These are phyloP conservation scores for Mycena filopes DNA, from an alignment of 768 basidiomycete species.

Conservation along the genomic window DNA sequence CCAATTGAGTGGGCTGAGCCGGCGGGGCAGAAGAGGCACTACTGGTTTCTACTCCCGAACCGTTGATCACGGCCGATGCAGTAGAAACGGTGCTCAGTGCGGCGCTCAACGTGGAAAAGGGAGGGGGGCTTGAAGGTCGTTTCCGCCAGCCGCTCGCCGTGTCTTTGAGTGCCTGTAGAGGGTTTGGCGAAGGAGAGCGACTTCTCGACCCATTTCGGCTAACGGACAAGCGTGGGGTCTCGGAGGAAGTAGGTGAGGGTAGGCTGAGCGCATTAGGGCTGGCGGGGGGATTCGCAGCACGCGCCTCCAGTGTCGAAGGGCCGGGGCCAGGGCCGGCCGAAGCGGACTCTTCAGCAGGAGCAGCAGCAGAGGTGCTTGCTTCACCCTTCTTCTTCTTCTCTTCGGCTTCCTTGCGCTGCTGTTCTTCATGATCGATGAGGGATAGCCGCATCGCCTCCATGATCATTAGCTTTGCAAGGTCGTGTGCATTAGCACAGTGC, in stretches of 20 bases:
- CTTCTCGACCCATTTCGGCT: conserved; percentile 49
- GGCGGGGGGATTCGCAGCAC: conserved; percentile 35
- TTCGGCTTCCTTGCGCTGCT: conserved; percentile 81
- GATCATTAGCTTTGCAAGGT: conserved; percentile 83
- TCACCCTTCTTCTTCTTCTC: conserved; percentile 67
- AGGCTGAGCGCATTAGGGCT: conserved; percentile 31
- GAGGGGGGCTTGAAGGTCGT: conserved; percentile 50
- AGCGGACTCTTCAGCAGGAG: conserved; percentile 34
- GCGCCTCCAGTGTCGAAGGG: conserved; percentile 46
- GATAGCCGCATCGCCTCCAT: conserved; percentile 99
- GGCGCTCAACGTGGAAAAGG: conserved; percentile 57
- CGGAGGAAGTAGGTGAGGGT: conserved; percentile 38
- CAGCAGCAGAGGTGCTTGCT: conserved; percentile 47
- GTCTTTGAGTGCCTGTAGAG: conserved; percentile 41
- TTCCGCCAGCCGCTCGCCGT: conserved; percentile 43
- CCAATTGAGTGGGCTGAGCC: conserved; percentile 1
- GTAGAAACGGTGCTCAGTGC: conserved; percentile 58
- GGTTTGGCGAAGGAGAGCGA: conserved; percentile 44
- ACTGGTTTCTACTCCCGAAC: conserved; percentile 27
- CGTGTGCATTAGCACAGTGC: conserved; percentile 26
- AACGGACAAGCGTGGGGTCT: conserved; percentile 35
- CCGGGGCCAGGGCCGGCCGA: conserved; percentile 41
- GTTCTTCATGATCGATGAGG: conserved; percentile 93
- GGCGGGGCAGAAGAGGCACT: conserved; percentile 13
- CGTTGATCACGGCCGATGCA: conserved; percentile 53